Conservation (phyloP, 306 rosid species). For the Vachellia collinsii region DNA sequence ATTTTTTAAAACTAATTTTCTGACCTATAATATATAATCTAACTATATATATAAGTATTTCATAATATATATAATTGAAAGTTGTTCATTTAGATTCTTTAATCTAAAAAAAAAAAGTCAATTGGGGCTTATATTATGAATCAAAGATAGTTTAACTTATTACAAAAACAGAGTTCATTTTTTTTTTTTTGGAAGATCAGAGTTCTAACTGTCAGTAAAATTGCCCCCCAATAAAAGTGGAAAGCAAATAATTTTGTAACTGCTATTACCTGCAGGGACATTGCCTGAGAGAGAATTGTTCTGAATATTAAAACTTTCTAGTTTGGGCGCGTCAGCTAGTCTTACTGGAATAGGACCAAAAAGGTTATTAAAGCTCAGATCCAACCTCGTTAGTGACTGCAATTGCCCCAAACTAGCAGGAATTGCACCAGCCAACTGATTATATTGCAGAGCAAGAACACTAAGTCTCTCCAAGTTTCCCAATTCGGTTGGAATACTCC, state of each 20-base stretch:
- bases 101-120: too few relatives aligned
- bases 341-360: constrained; percentile 81
- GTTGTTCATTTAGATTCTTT: too few relatives aligned
- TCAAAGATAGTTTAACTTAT: too few relatives aligned
- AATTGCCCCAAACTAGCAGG: constrained; percentile 88
- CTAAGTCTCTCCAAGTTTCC: constrained; percentile 59
- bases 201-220: background rate
- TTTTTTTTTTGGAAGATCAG: background rate
- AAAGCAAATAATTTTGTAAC: constrained; percentile 6
- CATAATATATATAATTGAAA: too few relatives aligned
- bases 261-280: constrained; percentile 67
- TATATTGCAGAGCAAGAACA: constrained; percentile 79
- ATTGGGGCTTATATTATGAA: too few relatives aligned
- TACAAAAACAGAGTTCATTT: background rate
- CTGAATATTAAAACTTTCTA: constrained; percentile 61
- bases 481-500: constrained; percentile 71
- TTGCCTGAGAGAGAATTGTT: constrained; percentile 82
- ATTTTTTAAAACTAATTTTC: too few relatives aligned
- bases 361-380: constrained; percentile 73
- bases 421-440: constrained; percentile 72
- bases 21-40: too few relatives aligned
- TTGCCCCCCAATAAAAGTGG: background rate
- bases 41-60: too few relatives aligned
- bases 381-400: constrained; percentile 59
- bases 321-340: constrained; percentile 61